These are phyloP conservation scores for Amaranthus palmeri DNA, from an alignment of 148 eudicot species.

Conservation along the genomic window DNA sequence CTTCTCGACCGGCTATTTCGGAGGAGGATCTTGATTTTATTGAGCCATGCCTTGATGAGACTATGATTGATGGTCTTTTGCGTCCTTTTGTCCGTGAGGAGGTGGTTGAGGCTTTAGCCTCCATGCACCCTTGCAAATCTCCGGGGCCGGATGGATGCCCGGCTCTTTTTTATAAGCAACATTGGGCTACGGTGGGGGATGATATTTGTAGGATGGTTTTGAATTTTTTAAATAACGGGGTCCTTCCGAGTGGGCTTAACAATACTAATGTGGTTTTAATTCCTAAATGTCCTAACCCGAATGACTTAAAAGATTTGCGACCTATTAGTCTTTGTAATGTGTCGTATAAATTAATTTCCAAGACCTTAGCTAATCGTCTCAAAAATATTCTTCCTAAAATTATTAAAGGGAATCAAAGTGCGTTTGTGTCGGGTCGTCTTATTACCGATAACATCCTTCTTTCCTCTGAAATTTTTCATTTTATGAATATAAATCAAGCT, in stretches of 20 bases:
- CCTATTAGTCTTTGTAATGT: not conserved
- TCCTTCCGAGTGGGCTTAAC: not conserved
- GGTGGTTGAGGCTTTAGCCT: not conserved
- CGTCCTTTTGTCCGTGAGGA: not conserved
- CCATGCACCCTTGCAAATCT: not conserved
- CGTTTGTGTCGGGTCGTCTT: not conserved
- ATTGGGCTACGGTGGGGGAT: not conserved
- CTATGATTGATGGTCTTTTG: not conserved
- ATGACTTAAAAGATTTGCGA: not conserved
- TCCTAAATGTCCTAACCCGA: not conserved
- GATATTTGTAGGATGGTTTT: not conserved
- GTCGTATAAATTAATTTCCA: not conserved
- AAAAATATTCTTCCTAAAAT: not conserved
- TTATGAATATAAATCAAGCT: not conserved
- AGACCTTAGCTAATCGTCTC: not conserved
- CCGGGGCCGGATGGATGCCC: not conserved
- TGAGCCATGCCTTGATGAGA: not conserved
- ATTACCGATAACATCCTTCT: not conserved
- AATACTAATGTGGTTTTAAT: not conserved
- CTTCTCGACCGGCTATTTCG: no score
- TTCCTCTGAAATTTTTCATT: not conserved
- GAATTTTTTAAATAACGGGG: no score
- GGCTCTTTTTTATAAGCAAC: not conserved
- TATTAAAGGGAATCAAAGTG: not conserved
- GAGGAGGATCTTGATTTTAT: not conserved